Conservation (phyloP, 2,329 filamentous ascomycete genomes). For the Fusarium vanettenii region DNA sequence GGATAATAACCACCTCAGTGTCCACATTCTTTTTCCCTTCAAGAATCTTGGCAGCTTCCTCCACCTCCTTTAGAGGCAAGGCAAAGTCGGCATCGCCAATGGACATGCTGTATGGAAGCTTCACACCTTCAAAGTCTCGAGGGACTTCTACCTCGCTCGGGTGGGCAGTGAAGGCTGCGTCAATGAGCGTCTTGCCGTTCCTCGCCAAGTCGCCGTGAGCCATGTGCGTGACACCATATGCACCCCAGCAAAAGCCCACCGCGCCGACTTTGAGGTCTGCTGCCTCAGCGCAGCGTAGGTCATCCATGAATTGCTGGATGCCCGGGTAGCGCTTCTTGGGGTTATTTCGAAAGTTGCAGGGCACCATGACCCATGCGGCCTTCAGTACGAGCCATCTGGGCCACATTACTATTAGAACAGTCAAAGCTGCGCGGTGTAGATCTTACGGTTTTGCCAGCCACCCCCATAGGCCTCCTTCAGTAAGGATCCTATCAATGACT, state of each 20-base stretch:
- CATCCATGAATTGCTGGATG: slow-evolving; percentile 3
- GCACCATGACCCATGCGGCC: not conserved
- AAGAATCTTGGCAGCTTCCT: slow-evolving; percentile 1
- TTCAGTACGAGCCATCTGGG: not conserved
- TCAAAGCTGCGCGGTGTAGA: not conserved
- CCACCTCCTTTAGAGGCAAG: not conserved
- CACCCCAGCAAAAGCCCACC: slow-evolving; percentile 6
- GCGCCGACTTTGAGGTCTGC: not conserved
- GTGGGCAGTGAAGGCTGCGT: not conserved
- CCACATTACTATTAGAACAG: not conserved
- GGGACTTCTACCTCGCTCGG: not conserved
- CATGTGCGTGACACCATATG: not conserved
- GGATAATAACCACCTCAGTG: slow-evolving; percentile 2
- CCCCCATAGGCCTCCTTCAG: not conserved
- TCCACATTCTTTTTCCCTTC: not conserved
- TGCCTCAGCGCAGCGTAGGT: not conserved
- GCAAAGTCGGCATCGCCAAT: slow-evolving; percentile 7
- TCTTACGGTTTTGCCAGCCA: slow-evolving; percentile 2
- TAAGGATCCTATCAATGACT: slow-evolving; percentile 2
- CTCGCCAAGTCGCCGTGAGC: slow-evolving; percentile 4
- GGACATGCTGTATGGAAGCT: slow-evolving; percentile 3
- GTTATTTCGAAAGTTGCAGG: slow-evolving; percentile 1
- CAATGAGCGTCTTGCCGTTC: slow-evolving; percentile 1
- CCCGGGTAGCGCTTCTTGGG: not conserved
- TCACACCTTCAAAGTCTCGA: not conserved